Conservation (phyloP, 768 basidiomycete species). For the Suillus placidus region DNA sequence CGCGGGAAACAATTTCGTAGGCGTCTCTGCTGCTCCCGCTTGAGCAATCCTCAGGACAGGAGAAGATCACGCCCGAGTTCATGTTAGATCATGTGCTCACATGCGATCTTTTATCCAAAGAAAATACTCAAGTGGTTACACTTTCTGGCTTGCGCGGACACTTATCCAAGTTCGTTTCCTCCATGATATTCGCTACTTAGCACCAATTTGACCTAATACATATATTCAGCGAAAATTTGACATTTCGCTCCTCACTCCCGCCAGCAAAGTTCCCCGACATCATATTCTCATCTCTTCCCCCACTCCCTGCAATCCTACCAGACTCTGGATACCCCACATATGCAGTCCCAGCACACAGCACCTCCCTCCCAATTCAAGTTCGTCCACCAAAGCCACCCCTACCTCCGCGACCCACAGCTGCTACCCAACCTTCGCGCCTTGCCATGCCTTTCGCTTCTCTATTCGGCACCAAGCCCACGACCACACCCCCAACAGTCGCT, state of each 20-base stretch:
- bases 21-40: conserved; percentile 80
- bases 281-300: conserved; percentile 52
- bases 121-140: conserved; percentile 63
- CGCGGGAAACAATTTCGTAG: conserved; percentile 40
- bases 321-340: conserved; percentile 52
- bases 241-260: conserved; percentile 47
- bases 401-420: conserved; percentile 35
- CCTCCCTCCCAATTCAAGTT: conserved; percentile 35
- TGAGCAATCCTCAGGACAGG: conserved; percentile 53
- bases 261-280: conserved; percentile 40
- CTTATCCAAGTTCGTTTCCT: conserved; percentile 54
- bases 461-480: conserved; percentile 53
- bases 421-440: conserved; percentile 48
- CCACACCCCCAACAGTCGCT: conserved; percentile 31
- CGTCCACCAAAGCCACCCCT: conserved; percentile 53
- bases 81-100: conserved; percentile 83
- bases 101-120: conserved; percentile 52
- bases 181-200: conserved; percentile 33
- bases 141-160: conserved; percentile 83
- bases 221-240: conserved; percentile 37
- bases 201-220: conserved; percentile 27
- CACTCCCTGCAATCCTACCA: conserved; percentile 47
- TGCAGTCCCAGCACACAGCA: conserved; percentile 43
- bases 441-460: conserved; percentile 79
- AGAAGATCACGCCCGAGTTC: conserved; percentile 69